Percentiles rank a stretch among this genome's conserved stretches.
Evolutionary conservation across 1,284 basidiomycete genomes (phyloP).

Genomic region (Trametes hirsuta): DNA sequence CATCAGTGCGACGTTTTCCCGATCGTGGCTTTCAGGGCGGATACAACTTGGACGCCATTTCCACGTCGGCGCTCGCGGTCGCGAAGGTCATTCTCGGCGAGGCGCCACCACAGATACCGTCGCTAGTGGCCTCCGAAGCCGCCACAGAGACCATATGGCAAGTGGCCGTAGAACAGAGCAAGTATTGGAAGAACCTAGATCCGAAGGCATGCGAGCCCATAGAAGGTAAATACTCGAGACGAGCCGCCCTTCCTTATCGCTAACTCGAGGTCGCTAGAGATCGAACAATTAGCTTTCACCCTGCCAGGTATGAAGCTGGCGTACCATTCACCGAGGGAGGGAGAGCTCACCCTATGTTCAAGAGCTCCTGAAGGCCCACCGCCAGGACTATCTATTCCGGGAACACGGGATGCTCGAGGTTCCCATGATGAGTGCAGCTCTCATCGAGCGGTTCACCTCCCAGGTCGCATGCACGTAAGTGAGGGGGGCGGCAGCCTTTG

Average conservation of each 20-base stretch:
- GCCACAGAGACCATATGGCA: constrained; percentile 89
- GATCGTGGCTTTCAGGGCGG: constrained; percentile 68
- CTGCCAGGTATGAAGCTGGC: constrained; percentile 55
- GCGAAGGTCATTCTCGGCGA: constrained; percentile 86
- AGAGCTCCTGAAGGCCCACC: constrained; percentile 86
- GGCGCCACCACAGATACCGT: constrained; percentile 73
- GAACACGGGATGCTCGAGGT: constrained; percentile 79
- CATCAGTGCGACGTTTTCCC: too few relatives aligned
- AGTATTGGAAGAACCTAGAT: constrained; percentile 88
- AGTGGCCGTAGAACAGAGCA: constrained; percentile 85
- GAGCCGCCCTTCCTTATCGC: not conserved
- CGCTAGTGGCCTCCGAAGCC: constrained; percentile 72
- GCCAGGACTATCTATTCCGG: constrained; percentile 77
- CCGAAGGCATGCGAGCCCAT: constrained; percentile 79
- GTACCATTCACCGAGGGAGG: not conserved
- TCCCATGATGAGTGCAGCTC: constrained; percentile 68
- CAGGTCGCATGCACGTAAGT: constrained; percentile 88
- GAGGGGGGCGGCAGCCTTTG: not conserved
- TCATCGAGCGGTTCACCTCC: constrained; percentile 72
- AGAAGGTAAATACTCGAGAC: constrained; percentile 51
- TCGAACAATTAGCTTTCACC: constrained; percentile 61
- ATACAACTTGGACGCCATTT: constrained; percentile 92
- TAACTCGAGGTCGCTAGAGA: constrained; percentile 41
- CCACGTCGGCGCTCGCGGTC: constrained; percentile 86
- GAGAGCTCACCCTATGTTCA: not conserved